Evolutionary conservation across 495 filamentous ascomycete species (phyloP), one percentile per base, ranked within the genome.

Genomic region (Aspergillus steynii): DNA sequence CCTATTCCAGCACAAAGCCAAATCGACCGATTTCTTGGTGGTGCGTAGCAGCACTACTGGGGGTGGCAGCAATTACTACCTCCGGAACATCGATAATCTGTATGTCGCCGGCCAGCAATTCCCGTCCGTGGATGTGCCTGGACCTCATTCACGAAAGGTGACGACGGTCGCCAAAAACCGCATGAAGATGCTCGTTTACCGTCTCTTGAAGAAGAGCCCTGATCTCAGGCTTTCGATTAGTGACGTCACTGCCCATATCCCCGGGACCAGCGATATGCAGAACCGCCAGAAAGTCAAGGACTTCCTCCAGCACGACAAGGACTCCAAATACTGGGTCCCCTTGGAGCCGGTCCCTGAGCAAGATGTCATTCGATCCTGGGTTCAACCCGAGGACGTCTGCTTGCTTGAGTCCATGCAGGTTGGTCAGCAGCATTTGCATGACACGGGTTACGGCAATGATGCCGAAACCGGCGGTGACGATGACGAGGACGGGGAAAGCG

Each of bases 231-330:
- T 94, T 29, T 85, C 85, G 0, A 85, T 96, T 20, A 82, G 80
- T 56, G 90, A 93, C 61, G 90, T 99, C 48, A 94, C 91, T 3
- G 84, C 84, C 46, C 95, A 99, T 66, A 90, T 98, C 45, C 88
- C 89, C 6, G 92, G 93, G 50, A 92, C 91, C 10, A 90, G 87
- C 28, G 95, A 99, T 68, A 92, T 96, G 67, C 93, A 97, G 65
- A 97, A 96, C 63, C 85, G 95, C 4, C 90, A 94, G 66, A 97
- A 98, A 70, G 87, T 99, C 77, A 95, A 97, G 67, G 95, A 99
- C 67, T 98, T 98, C 72, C 87, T 99, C 56, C 76, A 82, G 10
- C 97, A 96, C 66, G 85, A 91, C 65, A 95, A 92, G 71, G 87
- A 90, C 10, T 84, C 83, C 50, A 91, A 91, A 60, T 86, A 91